Percentiles rank a stretch among this genome's conserved stretches.
phyloP scores from a whole-genome alignment of 768 basidiomycete species.

The Boletus rufocinnamomeus region DNA sequence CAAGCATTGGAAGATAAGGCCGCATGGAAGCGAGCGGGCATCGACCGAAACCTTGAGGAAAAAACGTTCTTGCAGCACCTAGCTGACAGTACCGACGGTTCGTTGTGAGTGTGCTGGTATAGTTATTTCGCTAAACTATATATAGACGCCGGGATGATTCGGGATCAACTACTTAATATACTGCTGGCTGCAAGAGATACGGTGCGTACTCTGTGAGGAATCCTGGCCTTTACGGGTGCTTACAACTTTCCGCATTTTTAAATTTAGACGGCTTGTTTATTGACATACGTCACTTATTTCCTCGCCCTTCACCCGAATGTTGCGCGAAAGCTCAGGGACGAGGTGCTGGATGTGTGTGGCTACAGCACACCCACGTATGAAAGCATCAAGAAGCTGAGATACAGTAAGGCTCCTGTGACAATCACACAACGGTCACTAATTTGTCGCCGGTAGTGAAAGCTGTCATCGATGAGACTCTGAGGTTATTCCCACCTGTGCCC shows the following conservation, averaged over 20 bases:
- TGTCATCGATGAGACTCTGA: constrained; percentile 76
- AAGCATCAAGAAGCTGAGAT: constrained; percentile 59
- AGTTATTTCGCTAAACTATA: constrained; percentile 9
- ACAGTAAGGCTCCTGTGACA: constrained; percentile 47
- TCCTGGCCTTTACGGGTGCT: background rate
- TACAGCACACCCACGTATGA: constrained; percentile 54
- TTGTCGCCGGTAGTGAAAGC: constrained; percentile 55
- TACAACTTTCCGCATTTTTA: background rate
- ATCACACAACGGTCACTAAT: constrained; percentile 7
- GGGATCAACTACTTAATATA: constrained; percentile 78
- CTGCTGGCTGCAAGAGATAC: constrained; percentile 80
- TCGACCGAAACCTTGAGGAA: constrained; percentile 44
- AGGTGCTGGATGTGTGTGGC: constrained; percentile 61
- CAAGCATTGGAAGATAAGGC: constrained; percentile 51
- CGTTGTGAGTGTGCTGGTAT: constrained; percentile 14
- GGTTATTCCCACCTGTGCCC: constrained; percentile 80
- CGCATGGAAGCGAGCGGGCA: constrained; percentile 39
- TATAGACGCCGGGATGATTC: constrained; percentile 63
- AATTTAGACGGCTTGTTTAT: constrained; percentile 61
- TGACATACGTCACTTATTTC: constrained; percentile 73
- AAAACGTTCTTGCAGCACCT: constrained; percentile 70
- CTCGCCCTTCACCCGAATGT: constrained; percentile 66
- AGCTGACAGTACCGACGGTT: constrained; percentile 64
- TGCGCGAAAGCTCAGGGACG: constrained; percentile 51
- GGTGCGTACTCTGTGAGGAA: constrained; percentile 39